These are phyloP conservation scores for Blastocystis sp. DNA, from an alignment of 352 stramenopile genomes.

Conservation along the genomic window DNA sequence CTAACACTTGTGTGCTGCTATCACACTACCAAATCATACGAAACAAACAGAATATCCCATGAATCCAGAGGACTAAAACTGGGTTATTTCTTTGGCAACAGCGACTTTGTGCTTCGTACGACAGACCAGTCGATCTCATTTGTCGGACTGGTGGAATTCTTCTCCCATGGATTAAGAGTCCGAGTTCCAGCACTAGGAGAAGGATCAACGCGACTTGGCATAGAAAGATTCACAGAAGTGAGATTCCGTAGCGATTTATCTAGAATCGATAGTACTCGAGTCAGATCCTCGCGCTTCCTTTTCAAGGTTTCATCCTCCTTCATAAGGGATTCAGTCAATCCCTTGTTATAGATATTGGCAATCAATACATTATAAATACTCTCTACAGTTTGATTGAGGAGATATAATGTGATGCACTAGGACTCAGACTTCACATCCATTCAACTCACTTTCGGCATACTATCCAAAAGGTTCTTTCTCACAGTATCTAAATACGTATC, in stretches of 20 bases:
- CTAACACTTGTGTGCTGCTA: background rate
- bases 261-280: background rate
- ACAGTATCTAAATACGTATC: constrained; percentile 98
- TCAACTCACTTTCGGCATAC: constrained; percentile 87
- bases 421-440: constrained; percentile 83
- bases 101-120: background rate
- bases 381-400: constrained; percentile 83
- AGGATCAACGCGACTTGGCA: background rate
- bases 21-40: background rate
- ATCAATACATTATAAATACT: constrained; percentile 95
- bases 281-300: background rate
- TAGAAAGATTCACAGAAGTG: background rate
- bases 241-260: constrained; percentile 44
- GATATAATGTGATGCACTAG: constrained; percentile 81
- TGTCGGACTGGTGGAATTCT: background rate
- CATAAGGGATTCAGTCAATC: constrained; percentile 87
- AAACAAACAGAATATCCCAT: background rate
- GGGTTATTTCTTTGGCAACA: constrained; percentile 3
- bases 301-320: constrained; percentile 62
- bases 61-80: constrained; percentile 31
- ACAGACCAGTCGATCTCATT: constrained; percentile 29
- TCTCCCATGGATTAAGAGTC: background rate
- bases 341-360: constrained; percentile 87
- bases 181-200: no score
- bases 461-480: constrained; percentile 93